Evolutionary conservation across 306 rosid genomes (phyloP), one percentile per base, ranked within the genome.

Genomic region (Lathyrus tuberosus): DNA sequence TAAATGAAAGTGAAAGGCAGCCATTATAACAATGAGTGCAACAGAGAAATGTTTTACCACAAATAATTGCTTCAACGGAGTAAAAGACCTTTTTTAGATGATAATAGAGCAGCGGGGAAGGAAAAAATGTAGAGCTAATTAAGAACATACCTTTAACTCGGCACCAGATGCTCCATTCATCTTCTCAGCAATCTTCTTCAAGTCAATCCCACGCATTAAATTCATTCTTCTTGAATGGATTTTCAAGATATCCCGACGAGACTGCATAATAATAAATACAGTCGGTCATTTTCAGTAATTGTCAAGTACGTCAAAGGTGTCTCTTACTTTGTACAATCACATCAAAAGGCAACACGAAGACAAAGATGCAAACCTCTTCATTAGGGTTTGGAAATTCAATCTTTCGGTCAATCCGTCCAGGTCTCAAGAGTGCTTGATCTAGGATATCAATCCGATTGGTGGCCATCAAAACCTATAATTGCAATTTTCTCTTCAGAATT

Each of bases 131-230:
- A 62, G 30, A 53, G 49, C 69, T 67, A 38, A 46, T 41, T 17
- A 54, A 54, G 75, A 57, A 41, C 11, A 42, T 86, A 95, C 99
- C 97, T 95, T 95, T 44, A 95, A 92, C 81, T 95, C 99, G 1
- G 99, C 99, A 60, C 99, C 99, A 78, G 99, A 95, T 59, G 99
- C 97, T 10, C 99, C 99, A 58, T 86, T 83, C 99, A 95, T 95
- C 83, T 95, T 95, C 84, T 89, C 99, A 1, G 99, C 95, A 67
- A 95, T 95, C 86, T 95, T 95, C 85, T 95, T 91, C 89, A 95
- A 78, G 73, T 95, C 99, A 79, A 95, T 95, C 59, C 99, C 99
- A 5, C 99, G 97, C 99, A 95, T 95, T 63, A 95, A 78, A 78
- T 95, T 95, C 99, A 95, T 95, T 83, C 94, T 95, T 79, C 99